Evolutionary conservation across 2,329 filamentous ascomycete species (phyloP).

Genomic region (Monilinia aucupariae): DNA sequence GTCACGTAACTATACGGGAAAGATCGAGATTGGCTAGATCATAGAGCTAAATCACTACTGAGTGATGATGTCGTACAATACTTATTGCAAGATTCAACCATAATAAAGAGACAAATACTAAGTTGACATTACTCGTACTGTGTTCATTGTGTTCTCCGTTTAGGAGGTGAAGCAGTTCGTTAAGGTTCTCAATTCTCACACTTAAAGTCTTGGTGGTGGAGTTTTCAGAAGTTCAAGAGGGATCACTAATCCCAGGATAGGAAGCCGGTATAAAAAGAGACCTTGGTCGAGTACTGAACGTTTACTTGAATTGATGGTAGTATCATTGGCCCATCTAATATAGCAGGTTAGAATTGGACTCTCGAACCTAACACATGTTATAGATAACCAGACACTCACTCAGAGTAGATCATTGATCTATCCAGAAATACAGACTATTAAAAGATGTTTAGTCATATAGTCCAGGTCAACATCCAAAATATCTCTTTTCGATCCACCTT

Average conservation of each 20-base stretch:
- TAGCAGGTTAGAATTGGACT: background rate
- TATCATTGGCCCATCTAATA: background rate
- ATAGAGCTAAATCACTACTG: background rate
- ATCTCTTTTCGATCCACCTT: conserved; percentile 84
- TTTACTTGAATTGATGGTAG: background rate
- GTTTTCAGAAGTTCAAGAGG: background rate
- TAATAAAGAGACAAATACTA: background rate
- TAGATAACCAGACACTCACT: background rate
- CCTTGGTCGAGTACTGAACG: background rate
- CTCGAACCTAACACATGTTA: background rate
- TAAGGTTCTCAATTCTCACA: background rate
- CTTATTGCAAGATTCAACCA: background rate
- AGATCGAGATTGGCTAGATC: background rate
- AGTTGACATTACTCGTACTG: background rate
- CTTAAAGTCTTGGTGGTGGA: background rate
- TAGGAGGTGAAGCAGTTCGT: background rate
- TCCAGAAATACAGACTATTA: background rate
- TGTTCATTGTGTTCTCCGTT: background rate
- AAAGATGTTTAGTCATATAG: background rate
- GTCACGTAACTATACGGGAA: background rate
- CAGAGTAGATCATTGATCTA: background rate
- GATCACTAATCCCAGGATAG: background rate
- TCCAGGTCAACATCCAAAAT: conserved; percentile 79
- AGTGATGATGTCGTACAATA: background rate
- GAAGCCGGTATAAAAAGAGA: background rate